Percentiles rank a stretch among this genome's conserved stretches.
Conservation (phyloP, 306 rosid genomes). For the Fagus sylvatica region DNA sequence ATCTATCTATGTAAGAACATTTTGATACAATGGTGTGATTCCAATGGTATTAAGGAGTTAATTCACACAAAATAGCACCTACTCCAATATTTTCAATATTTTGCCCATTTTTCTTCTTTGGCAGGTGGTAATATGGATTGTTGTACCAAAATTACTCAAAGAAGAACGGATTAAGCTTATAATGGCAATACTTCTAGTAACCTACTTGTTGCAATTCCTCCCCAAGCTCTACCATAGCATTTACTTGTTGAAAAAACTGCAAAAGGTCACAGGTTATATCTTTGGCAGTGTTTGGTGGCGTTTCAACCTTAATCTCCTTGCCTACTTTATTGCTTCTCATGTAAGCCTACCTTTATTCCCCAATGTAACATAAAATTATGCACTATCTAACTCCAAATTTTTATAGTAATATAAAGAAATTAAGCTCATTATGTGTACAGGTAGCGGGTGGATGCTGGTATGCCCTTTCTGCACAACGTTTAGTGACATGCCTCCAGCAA, state of each 20-base stretch:
- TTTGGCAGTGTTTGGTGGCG: constrained; percentile 45
- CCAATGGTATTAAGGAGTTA: not conserved
- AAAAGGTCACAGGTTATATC: constrained; percentile 40
- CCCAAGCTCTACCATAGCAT: constrained; percentile 36
- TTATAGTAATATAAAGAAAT: too few relatives aligned
- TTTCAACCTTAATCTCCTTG: constrained; percentile 34
- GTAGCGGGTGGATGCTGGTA: constrained; percentile 36
- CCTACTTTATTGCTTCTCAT: constrained; percentile 37
- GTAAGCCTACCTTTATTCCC: constrained; percentile 8
- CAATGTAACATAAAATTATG: too few relatives aligned
- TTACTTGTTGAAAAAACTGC: constrained; percentile 32
- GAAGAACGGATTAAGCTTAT: constrained; percentile 19
- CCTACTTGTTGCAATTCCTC: constrained; percentile 34
- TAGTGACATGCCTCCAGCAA: constrained; percentile 33
- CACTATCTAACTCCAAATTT: not conserved
- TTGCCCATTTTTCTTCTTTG: not conserved
- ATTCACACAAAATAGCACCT: not conserved
- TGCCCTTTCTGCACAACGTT: constrained; percentile 33
- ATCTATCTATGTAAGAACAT: too few relatives aligned
- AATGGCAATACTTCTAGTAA: constrained; percentile 24
- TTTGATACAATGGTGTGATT: too few relatives aligned
- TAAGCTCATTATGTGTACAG: not conserved
- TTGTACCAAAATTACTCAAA: constrained; percentile 31
- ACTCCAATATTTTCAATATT: not conserved
- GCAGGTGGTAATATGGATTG: constrained; percentile 29